Evolutionary conservation across 2,329 filamentous ascomycete genomes (phyloP).

Genomic region (Didymella lethalis): DNA sequence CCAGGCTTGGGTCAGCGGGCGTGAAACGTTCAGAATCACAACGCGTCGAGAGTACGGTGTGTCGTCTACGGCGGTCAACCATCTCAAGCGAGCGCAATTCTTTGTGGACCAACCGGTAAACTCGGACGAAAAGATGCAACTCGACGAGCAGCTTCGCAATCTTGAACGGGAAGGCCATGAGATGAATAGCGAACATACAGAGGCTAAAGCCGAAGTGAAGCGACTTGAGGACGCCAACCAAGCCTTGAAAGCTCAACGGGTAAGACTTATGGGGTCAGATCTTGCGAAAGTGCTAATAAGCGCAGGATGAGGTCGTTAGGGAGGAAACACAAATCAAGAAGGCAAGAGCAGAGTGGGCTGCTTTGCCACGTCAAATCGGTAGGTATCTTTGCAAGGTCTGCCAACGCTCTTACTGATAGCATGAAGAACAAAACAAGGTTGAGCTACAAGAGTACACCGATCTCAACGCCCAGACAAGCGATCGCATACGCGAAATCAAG

Average conservation of each 20-base stretch:
- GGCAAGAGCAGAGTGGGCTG: constrained; percentile 69
- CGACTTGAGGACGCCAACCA: constrained; percentile 1
- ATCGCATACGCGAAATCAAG: constrained; percentile 61
- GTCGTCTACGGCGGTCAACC: constrained; percentile 71
- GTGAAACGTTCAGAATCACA: constrained; percentile 62
- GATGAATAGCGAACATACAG: constrained; percentile 43
- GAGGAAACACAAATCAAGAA: constrained; percentile 75
- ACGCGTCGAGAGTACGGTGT: constrained; percentile 84
- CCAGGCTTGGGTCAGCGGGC: constrained; percentile 73
- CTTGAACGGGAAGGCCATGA: constrained; percentile 49
- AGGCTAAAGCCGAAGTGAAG: constrained; percentile 32
- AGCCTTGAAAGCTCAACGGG: constrained; percentile 19
- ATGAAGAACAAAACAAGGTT: constrained; percentile 54
- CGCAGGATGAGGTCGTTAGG: constrained; percentile 54
- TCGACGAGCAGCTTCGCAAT: constrained; percentile 62
- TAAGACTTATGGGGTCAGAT: neutral
- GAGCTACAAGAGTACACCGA: constrained; percentile 49
- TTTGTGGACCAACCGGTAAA: constrained; percentile 85
- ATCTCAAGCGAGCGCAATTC: constrained; percentile 66
- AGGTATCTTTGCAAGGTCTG: constrained; percentile 40
- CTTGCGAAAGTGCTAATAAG: constrained; percentile 1
- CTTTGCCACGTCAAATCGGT: constrained; percentile 76
- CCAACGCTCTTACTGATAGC: constrained; percentile 29
- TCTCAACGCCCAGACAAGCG: constrained; percentile 52
- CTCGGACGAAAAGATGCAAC: constrained; percentile 65